Evolutionary conservation across 2,329 filamentous ascomycete genomes (phyloP).

Genomic region (Trichophyton simii): DNA sequence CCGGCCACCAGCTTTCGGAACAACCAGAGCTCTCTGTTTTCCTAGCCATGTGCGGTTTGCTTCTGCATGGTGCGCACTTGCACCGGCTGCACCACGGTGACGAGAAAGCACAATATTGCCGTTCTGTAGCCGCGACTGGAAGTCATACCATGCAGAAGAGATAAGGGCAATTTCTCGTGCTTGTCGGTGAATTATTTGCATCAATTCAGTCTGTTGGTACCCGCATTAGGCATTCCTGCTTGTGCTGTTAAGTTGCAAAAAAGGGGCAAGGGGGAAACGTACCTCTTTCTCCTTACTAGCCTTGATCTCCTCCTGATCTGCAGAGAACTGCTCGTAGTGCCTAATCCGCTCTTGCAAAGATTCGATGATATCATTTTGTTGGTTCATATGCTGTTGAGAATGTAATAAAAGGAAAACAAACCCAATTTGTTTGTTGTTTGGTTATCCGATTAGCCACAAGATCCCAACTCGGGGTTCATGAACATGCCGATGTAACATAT

Average conservation of each 20-base stretch:
- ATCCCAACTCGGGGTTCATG: constrained; percentile 7
- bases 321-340: constrained; percentile 27
- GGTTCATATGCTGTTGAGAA: constrained; percentile 28
- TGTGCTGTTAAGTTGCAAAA: background rate
- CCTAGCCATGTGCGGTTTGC: constrained; percentile 34
- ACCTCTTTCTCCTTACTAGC: constrained; percentile 32
- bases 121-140: constrained; percentile 34
- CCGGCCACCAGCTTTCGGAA: constrained; percentile 14
- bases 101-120: constrained; percentile 31
- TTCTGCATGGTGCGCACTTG: constrained; percentile 22
- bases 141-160: constrained; percentile 37
- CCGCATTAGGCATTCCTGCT: background rate
- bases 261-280: constrained; percentile 10
- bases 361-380: constrained; percentile 33
- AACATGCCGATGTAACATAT: constrained; percentile 12
- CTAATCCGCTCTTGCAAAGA: constrained; percentile 31
- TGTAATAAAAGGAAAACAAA: constrained; percentile 4
- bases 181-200: constrained; percentile 29
- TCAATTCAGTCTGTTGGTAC: constrained; percentile 26
- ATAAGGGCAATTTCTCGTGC: constrained; percentile 34
- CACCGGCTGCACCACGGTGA: constrained; percentile 24
- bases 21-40: constrained; percentile 32
- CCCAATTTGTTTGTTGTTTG: constrained; percentile 4
- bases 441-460: constrained; percentile 12
- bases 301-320: constrained; percentile 26